Conservation (phyloP, 805 yeast genomes). For the Yamadazyma sp. region DNA sequence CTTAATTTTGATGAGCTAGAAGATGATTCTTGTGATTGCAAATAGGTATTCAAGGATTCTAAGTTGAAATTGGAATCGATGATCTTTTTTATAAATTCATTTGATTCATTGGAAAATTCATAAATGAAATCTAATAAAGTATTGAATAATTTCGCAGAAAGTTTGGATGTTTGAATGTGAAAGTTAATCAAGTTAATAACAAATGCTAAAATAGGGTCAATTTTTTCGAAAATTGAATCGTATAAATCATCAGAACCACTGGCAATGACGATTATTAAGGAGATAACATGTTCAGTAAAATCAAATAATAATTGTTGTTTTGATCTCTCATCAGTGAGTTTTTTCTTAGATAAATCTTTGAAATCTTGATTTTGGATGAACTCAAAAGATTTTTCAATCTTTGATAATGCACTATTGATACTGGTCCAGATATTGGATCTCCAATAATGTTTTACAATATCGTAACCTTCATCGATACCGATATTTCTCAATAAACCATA, state of each 20-base stretch:
- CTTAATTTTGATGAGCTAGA: slow-evolving; percentile 22
- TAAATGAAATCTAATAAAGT: slow-evolving; percentile 55
- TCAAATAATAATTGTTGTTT: slow-evolving; percentile 55
- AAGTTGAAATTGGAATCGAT: slow-evolving; percentile 16
- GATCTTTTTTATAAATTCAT: slow-evolving; percentile 45
- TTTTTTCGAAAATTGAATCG: slow-evolving; percentile 44
- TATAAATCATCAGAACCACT: slow-evolving; percentile 54
- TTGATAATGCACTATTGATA: slow-evolving; percentile 50
- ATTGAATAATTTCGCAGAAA: slow-evolving; percentile 45
- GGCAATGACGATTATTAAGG: slow-evolving; percentile 64
- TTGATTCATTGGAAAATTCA: slow-evolving; percentile 59
- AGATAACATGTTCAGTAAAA: slow-evolving; percentile 68
- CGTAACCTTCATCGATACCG: slow-evolving; percentile 85
- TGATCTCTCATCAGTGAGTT: slow-evolving; percentile 33
- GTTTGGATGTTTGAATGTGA: slow-evolving; percentile 26
- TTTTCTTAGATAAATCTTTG: slow-evolving; percentile 16
- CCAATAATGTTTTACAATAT: slow-evolving; percentile 70
- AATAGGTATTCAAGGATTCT: slow-evolving; percentile 3
- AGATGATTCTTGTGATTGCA: not conserved
- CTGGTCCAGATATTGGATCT: slow-evolving; percentile 73
- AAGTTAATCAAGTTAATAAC: slow-evolving; percentile 34
- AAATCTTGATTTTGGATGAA: slow-evolving; percentile 26
- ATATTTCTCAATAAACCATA: slow-evolving; percentile 79
- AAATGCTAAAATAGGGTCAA: slow-evolving; percentile 38
- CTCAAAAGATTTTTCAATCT: slow-evolving; percentile 48